phyloP scores from a whole-genome alignment of 352 stramenopile species.

The Salisapilia sapeloensis region DNA sequence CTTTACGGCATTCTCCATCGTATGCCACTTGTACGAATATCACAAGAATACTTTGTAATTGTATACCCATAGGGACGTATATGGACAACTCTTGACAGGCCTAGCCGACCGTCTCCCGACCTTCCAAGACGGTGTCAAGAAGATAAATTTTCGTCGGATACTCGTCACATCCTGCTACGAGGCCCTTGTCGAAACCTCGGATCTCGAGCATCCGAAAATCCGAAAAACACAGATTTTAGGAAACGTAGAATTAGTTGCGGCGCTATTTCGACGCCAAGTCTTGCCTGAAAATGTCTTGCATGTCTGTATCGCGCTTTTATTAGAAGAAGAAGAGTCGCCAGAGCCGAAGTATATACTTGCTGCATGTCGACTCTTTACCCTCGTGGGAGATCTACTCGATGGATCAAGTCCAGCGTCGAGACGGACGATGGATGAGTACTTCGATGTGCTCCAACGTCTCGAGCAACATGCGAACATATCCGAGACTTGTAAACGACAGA shows the following conservation, averaged over 20 bases:
- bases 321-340: slow-evolving; percentile 49
- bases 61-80: slow-evolving; percentile 19
- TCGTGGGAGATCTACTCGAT: slow-evolving; percentile 65
- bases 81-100: slow-evolving; percentile 33
- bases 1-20: no score
- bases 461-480: slow-evolving; percentile 15
- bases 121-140: slow-evolving; percentile 75
- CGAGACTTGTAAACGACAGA: slow-evolving; percentile 16
- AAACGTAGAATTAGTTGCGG: slow-evolving; percentile 54
- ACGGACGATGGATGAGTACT: slow-evolving; percentile 74
- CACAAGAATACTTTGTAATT: no score
- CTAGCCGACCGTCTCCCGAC: slow-evolving; percentile 54
- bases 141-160: slow-evolving; percentile 67
- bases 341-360: slow-evolving; percentile 48
- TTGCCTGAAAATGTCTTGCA: slow-evolving; percentile 77
- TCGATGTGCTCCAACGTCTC: slow-evolving; percentile 43
- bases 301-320: slow-evolving; percentile 71
- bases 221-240: slow-evolving; percentile 27
- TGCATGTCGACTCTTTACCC: slow-evolving; percentile 33
- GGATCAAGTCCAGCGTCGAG: slow-evolving; percentile 64
- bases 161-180: slow-evolving; percentile 69
- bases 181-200: slow-evolving; percentile 53
- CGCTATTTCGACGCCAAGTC: slow-evolving; percentile 60
- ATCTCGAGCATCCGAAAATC: slow-evolving; percentile 3
- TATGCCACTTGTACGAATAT: no score